These are phyloP conservation scores for Physcia stellaris DNA, from an alignment of 495 filamentous ascomycete species.

Conservation along the genomic window DNA sequence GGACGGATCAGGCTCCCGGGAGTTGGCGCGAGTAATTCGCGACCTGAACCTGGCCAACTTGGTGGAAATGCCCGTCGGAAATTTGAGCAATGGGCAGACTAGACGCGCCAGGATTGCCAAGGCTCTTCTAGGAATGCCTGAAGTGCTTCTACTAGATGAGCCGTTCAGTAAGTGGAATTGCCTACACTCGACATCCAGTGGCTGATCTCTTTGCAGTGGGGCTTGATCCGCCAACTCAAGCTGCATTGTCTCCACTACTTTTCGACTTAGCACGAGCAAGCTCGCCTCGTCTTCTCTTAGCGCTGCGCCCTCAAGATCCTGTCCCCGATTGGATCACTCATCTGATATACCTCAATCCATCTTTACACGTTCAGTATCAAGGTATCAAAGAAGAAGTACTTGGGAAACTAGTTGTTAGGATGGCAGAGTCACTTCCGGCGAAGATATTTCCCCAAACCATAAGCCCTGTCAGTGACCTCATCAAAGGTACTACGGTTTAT, in stretches of 20 bases:
- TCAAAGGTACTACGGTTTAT: neutral
- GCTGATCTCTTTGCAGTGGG: conserved; percentile 42
- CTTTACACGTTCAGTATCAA: conserved; percentile 40
- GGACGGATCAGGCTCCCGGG: conserved; percentile 24
- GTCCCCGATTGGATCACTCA: conserved; percentile 87
- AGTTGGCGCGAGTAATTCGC: conserved; percentile 45
- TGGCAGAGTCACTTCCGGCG: neutral
- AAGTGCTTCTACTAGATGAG: conserved; percentile 79
- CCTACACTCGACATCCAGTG: neutral
- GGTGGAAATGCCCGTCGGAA: conserved; percentile 66
- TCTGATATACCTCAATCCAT: conserved; percentile 49
- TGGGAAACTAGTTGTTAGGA: neutral
- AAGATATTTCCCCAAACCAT: neutral
- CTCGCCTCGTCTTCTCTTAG: conserved; percentile 59
- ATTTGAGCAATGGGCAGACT: conserved; percentile 86
- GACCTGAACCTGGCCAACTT: conserved; percentile 53
- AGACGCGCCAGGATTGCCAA: conserved; percentile 76
- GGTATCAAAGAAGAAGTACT: conserved; percentile 43
- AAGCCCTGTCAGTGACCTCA: neutral
- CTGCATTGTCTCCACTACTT: conserved; percentile 55
- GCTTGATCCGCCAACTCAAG: conserved; percentile 67
- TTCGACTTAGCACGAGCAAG: conserved; percentile 45
- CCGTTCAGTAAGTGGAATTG: conserved; percentile 55
- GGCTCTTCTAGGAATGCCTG: conserved; percentile 62
- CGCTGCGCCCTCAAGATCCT: conserved; percentile 69